Evolutionary conservation across 108 stramenopile species (phyloP), one percentile per base, ranked within the genome.

Genomic region (Hondaea fermentalgiana): DNA sequence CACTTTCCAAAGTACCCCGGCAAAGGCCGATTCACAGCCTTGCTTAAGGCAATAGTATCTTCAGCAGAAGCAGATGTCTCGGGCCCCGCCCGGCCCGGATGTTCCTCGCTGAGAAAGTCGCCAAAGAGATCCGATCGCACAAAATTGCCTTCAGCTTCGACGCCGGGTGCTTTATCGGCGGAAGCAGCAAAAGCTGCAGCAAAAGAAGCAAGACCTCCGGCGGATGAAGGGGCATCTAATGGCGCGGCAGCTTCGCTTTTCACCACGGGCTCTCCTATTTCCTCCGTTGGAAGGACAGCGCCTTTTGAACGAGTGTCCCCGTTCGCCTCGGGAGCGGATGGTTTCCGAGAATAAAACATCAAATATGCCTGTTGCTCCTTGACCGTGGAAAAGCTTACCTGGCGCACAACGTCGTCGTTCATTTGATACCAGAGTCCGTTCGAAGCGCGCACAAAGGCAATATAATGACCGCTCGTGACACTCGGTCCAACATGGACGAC

Each of bases 401-500:
- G 88, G 35, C 64, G 29, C 8, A 93, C 92, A 8, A 49, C 45
- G 5, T 72, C 44, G 88, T 93, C 93, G 57, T 93, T 89, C 93
- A 93, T 93, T n/a, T 88, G 44, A 21, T 89, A 45, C 93, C 93
- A 93, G 19, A 90, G 29, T 14, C 92, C 92, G 28, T 93, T 90
- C 25, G 83, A 58, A 4, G 89, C 90, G 17, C 87, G 58, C 5
- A 93, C 90, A 49, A 76, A 93, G 44, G 92, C 76, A 59, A 88
- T 87, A 89, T 93, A 93, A 89, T 93, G 93, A 21, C 93, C 93
- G 8, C 49, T 57, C 4, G 76, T 59, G 58, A 90, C 90, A 57
- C 58, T 88, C 17, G 69, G 57, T 5, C 93, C 93, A 3, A 51
- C 57, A 88, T 93, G 93, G 0, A 93, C 92, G 5, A 93, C 72